Conservation (phyloP, 2,329 filamentous ascomycete genomes). For the Onygenales sp. region DNA sequence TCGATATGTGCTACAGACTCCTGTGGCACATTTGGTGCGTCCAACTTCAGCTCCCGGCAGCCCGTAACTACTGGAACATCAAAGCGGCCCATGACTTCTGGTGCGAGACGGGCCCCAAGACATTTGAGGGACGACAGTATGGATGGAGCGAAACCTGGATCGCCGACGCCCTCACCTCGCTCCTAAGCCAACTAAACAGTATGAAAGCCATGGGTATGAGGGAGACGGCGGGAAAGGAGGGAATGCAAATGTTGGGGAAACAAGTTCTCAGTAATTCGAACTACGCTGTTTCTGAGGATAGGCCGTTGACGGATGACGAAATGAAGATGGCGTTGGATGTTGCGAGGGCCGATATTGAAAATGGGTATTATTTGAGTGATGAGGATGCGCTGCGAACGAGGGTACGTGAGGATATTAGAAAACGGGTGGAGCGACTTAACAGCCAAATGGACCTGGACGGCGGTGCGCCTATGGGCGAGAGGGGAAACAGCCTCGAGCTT, state of each 20-base stretch:
- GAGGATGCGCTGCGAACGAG: too few species aligned
- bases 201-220: background rate
- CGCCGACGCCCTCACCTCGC: conserved; percentile 4
- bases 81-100: conserved; percentile 12
- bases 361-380: too few species aligned
- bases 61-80: conserved; percentile 11
- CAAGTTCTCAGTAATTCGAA: background rate
- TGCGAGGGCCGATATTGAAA: background rate
- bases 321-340: background rate
- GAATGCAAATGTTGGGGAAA: background rate
- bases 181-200: background rate
- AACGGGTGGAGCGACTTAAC: too few species aligned
- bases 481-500: too few species aligned
- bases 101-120: conserved; percentile 7
- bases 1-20: conserved; percentile 6
- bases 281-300: background rate
- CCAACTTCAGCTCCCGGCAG: conserved; percentile 9
- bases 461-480: too few species aligned
- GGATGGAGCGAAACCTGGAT: conserved; percentile 12
- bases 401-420: too few species aligned
- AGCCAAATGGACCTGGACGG: too few species aligned
- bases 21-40: conserved; percentile 14
- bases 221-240: background rate
- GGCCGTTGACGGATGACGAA: background rate
- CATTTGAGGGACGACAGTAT: conserved; percentile 9